phyloP scores from a whole-genome alignment of 331 rosid genomes.

The Phaseolus coccineus region DNA sequence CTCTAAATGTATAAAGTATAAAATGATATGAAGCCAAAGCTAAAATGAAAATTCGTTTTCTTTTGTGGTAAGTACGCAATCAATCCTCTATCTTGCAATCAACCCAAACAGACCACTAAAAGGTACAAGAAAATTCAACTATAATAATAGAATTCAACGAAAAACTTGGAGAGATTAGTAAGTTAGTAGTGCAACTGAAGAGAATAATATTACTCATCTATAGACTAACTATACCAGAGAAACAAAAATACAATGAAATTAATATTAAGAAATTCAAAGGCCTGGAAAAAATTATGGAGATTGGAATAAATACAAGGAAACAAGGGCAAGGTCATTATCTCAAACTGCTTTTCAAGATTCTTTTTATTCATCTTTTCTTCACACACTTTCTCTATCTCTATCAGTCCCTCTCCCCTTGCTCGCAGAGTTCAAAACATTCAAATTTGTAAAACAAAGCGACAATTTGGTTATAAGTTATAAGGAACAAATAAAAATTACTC shows the following conservation, averaged over 20 bases:
- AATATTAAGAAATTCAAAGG: conserved; percentile 15
- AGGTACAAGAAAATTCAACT: not conserved
- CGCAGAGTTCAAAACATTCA: conserved; percentile 47
- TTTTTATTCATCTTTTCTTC: conserved; percentile 9
- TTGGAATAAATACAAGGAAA: conserved; percentile 40
- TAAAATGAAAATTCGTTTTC: not conserved
- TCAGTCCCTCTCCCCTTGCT: conserved; percentile 35
- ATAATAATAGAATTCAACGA: conserved; percentile 9
- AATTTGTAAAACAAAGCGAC: conserved; percentile 43
- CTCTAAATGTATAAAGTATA: too few species aligned
- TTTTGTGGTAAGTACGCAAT: not conserved
- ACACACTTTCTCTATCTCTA: not conserved
- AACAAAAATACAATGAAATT: conserved; percentile 28
- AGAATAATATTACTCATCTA: conserved; percentile 21
- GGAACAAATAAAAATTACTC: conserved; percentile 58
- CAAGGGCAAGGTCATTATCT: conserved; percentile 45
- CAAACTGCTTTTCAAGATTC: conserved; percentile 43
- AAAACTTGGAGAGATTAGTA: not conserved
- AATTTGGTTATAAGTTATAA: conserved; percentile 48
- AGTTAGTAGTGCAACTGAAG: conserved; percentile 33
- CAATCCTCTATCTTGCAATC: not conserved
- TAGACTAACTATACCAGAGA: conserved; percentile 34
- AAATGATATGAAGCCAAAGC: too few species aligned
- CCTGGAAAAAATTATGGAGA: conserved; percentile 35
- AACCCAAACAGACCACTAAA: not conserved